Base-by-base conservation (phyloP, 164 flowering plant species). In the Chloranthus sessilifolius region DNA sequence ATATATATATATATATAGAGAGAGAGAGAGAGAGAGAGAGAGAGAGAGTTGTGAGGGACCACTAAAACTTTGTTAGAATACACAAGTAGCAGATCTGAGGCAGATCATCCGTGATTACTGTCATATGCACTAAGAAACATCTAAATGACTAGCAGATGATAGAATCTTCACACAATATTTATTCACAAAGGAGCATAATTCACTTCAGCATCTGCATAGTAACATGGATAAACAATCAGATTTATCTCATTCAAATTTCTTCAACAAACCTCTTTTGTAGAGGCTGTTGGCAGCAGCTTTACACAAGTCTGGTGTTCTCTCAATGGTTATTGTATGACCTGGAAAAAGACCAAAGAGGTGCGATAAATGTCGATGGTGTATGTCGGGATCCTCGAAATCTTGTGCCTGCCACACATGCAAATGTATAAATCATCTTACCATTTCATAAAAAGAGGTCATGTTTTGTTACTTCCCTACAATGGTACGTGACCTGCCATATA, bases 311-410 rank as follows among this genome's bases (percentile, higher is more conserved):
- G 95, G 94, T 56, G 74, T 79, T 50, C 73, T 74, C 58, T 86
- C 85, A 9, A 70, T 39, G 29, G 79, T 80, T 35, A 90, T 84
- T 50, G 86, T 77, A 61, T 90, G 95, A 7, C 97, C 97, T 0
- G 97, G 97, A 61, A 65, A 90, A 29, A 90, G 71, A 41, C 97
- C 97, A 76, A 86, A 90, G 17, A 90, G 71, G 63, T 86, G 97
- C 5, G 97, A 90, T 17, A 90, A 38, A 71, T 90, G 97, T 35
- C 97, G 78, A 59, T 90, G 95, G 53, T 77, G 85, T 19, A 74
- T 63, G 3, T 90, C 95, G 37, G 88, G 87, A 63, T 90, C 97
- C 71, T 73, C 63, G 66, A 86, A 90, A 56, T 90, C 95, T 67
- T 68, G 59, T n/a, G 92, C 95, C 97, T 88, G 74, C 27, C 45